A percentile compares a stretch with the other conserved stretches of the same genome.
These are phyloP conservation scores for Colletotrichum abscissum DNA, from an alignment of 2,329 filamentous ascomycete species.

Conservation along the genomic window DNA sequence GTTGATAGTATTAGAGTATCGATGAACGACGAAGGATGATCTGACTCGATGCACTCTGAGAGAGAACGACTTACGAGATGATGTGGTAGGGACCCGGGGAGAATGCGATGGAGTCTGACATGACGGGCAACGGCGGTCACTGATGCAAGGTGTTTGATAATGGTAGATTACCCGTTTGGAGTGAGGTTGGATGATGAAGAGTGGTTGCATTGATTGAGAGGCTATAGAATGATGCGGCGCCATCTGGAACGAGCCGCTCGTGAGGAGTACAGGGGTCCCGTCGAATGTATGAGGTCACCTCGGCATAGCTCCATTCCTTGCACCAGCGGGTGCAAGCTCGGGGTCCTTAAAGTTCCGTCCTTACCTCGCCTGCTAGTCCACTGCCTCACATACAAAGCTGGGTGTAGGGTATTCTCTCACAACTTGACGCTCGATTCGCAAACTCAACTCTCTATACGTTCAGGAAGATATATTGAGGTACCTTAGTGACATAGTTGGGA, in stretches of 20 bases:
- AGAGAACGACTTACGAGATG: constrained; percentile 66
- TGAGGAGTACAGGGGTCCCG: constrained; percentile 26
- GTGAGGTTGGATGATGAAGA: not conserved
- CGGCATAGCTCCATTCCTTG: constrained; percentile 17
- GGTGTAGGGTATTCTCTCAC: not conserved
- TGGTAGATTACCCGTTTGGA: not conserved
- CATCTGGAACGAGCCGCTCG: constrained; percentile 16
- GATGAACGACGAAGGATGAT: not conserved
- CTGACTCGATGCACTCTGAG: constrained; percentile 4
- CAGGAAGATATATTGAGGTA: not conserved
- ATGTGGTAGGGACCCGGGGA: constrained; percentile 81
- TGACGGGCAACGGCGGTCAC: constrained; percentile 42
- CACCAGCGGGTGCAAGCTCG: too few species aligned
- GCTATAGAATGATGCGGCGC: constrained; percentile 1
- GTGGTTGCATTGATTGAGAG: constrained; percentile 7
- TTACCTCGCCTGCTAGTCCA: not conserved
- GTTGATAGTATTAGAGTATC: constrained; percentile 23
- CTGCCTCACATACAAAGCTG: not conserved
- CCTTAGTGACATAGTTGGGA: not conserved
- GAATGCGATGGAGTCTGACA: constrained; percentile 65
- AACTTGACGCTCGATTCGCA: not conserved
- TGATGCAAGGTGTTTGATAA: not conserved
- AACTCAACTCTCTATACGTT: not conserved
- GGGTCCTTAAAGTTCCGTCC: too few species aligned
- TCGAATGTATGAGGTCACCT: constrained; percentile 35